Percentiles rank a stretch among this genome's conserved stretches.
Conservation (phyloP, 192 early-diverging fungal species). For the Coemansia sp. region DNA sequence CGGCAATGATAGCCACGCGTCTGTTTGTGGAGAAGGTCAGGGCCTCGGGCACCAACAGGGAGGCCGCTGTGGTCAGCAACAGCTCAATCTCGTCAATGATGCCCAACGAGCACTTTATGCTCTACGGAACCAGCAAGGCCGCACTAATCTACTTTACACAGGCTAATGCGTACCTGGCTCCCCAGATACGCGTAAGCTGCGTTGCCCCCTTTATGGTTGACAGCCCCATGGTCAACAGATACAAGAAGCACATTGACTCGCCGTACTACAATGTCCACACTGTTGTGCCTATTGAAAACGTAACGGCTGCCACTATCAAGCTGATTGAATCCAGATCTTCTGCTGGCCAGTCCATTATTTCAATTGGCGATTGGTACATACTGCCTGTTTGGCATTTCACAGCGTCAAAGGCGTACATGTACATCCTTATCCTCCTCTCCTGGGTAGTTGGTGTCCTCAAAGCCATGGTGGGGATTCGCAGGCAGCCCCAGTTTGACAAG, state of each 20-base stretch:
- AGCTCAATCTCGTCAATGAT: conserved; percentile 28
- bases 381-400: conserved; percentile 32
- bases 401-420: neutral
- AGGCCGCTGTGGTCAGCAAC: conserved; percentile 24
- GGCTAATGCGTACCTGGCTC: conserved; percentile 14
- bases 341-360: conserved; percentile 25
- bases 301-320: conserved; percentile 12
- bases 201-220: conserved; percentile 34
- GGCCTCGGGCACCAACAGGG: conserved; percentile 15
- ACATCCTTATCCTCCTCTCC: neutral
- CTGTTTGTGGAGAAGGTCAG: conserved; percentile 34
- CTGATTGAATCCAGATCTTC: conserved; percentile 20
- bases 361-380: conserved; percentile 23
- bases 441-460: neutral
- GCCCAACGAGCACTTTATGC: conserved; percentile 20
- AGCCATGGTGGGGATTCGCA: conserved; percentile 1
- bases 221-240: conserved; percentile 3
- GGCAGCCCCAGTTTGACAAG: conserved; percentile 4
- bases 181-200: conserved; percentile 24
- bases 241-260: conserved; percentile 4
- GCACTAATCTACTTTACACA: conserved; percentile 38
- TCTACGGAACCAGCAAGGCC: conserved; percentile 34
- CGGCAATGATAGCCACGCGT: conserved; percentile 35
- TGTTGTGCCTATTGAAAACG: neutral
- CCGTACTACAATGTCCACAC: conserved; percentile 3